Conservation (phyloP, 129 eudicot genomes). For the Arctium lappa region DNA sequence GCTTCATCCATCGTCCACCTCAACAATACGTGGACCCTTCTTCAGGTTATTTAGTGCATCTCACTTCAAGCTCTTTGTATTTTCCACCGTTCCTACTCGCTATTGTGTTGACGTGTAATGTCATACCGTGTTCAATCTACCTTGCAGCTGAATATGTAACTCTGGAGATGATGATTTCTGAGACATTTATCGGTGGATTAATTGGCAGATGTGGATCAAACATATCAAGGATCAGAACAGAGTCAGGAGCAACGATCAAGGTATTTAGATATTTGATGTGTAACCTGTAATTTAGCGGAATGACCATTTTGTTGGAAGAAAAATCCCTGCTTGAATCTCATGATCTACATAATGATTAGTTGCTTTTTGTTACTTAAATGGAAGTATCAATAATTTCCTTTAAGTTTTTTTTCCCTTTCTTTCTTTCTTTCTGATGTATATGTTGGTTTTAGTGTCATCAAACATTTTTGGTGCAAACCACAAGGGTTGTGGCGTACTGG, state of each 20-base stretch:
- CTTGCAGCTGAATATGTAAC: slow-evolving; percentile 84
- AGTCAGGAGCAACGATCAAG: slow-evolving; percentile 95
- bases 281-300: background rate
- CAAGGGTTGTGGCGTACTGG: too few species aligned
- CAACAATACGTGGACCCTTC: slow-evolving; percentile 66
- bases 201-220: slow-evolving; percentile 93
- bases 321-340: background rate
- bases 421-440: too few species aligned
- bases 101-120: slow-evolving; percentile 16
- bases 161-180: slow-evolving; percentile 84
- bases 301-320: background rate
- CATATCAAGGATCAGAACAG: slow-evolving; percentile 83
- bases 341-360: background rate
- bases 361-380: background rate
- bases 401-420: background rate
- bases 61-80: background rate
- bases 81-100: slow-evolving; percentile 2
- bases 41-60: slow-evolving; percentile 55
- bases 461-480: too few species aligned
- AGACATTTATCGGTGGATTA: slow-evolving; percentile 82
- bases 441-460: too few species aligned
- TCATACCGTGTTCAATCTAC: slow-evolving; percentile 28
- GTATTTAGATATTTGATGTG: slow-evolving; percentile 21
- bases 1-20: slow-evolving; percentile 46
- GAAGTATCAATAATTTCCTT: background rate